Evolutionary conservation across 805 yeast genomes (phyloP), one percentile per base, ranked within the genome.

Genomic region (Wickerhamiella sergipiensis): DNA sequence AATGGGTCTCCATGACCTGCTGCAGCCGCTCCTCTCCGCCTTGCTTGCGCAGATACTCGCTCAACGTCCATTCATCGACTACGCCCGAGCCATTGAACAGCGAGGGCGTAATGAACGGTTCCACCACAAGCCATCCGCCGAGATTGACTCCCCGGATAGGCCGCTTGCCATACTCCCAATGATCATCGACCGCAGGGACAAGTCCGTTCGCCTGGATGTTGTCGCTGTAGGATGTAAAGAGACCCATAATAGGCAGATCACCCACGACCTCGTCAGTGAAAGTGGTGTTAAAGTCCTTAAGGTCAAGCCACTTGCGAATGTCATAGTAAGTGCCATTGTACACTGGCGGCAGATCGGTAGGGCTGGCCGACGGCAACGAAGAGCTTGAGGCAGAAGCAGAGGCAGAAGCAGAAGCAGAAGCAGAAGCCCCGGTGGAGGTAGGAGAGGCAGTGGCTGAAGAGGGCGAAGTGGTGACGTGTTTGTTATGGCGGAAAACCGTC

Each of bases 111-210:
- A 87, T 85, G 64, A 74, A 86, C 1, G 95, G 86, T 66, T 87
- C 95, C 29, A 86, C 65, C 1, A 85, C 85, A 45, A 87, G 74
- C 95, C 95, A 86, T 43, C 95, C 95, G 52, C 95, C 95, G 21
- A 87, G 66, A 61, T 82, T 81, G 39, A 87, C 88, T 59, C 95
- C 95, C 43, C 75, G 64, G 43, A 76, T 66, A 0, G 68, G 67
- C 29, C 44, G 47, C 19, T 51, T 21, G 15, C 61, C 59, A 50
- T 66, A 66, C 42, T 57, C 53, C 48, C 64, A 64, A 5, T 45
- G 22, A 18, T 54, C 49, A 45, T 56, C 50, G n/a, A 65, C 53
- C 1, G 65, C 52, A 1, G 68, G 66, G 15, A 64, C 65, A n/a
- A 47, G 21, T 1, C 49, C 36, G 51, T 64, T 65, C 23, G 67